Conservation (phyloP, 306 rosid species). For the Quercus gilva region DNA sequence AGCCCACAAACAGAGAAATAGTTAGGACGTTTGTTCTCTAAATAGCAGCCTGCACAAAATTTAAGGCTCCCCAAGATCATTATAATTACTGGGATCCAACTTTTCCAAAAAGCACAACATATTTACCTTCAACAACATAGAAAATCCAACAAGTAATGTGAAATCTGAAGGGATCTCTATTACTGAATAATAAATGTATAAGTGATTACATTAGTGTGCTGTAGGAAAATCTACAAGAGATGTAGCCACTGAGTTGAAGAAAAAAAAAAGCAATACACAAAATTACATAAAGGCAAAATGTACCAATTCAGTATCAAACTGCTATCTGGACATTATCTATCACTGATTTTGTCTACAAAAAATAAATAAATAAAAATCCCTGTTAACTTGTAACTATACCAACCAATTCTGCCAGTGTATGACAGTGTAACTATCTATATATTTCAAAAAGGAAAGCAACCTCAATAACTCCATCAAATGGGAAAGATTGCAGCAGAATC, state of each 20-base stretch:
- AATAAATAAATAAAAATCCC: background rate
- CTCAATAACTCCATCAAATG: background rate
- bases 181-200: background rate
- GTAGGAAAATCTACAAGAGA: background rate
- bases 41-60: background rate
- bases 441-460: background rate
- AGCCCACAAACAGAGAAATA: background rate
- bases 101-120: background rate
- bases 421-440: background rate
- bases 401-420: background rate
- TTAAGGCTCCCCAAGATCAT: background rate
- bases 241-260: background rate
- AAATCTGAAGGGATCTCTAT: background rate
- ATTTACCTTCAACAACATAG: background rate
- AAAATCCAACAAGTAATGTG: background rate
- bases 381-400: background rate
- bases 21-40: background rate
- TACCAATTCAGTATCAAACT: background rate
- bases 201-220: background rate
- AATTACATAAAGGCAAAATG: background rate
- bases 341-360: background rate
- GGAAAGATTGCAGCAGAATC: slow-evolving; percentile 9
- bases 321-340: background rate
- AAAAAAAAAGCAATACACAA: background rate
- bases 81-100: background rate